These are phyloP conservation scores for Trypanosomatidae sp. DNA, from an alignment of 208 protist species.

Conservation along the genomic window DNA sequence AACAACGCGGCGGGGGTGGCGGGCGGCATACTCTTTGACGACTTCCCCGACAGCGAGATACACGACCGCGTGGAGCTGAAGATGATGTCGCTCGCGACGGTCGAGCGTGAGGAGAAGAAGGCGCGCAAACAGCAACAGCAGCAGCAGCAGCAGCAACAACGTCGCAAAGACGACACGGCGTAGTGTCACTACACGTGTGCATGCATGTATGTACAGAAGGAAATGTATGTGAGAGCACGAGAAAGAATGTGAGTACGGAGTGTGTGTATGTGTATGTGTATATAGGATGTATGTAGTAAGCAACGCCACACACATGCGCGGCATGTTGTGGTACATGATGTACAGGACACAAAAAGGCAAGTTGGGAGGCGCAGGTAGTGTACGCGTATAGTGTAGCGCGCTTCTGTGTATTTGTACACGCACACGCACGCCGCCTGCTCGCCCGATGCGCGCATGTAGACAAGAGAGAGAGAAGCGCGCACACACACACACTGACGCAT, in stretches of 20 bases:
- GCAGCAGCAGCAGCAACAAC: constrained; percentile 12
- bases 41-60: constrained; percentile 83
- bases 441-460: too few relatives aligned
- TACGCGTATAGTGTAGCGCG: too few relatives aligned
- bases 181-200: neutral
- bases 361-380: too few relatives aligned
- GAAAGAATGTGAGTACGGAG: neutral
- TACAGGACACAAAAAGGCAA: too few relatives aligned
- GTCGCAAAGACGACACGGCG: constrained; percentile 11
- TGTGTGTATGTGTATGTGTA: neutral
- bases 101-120: constrained; percentile 83
- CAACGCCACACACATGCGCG: neutral
- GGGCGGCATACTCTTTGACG: constrained; percentile 10
- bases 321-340: too few relatives aligned
- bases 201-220: neutral
- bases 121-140: constrained; percentile 44
- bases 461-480: too few relatives aligned
- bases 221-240: neutral
- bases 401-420: too few relatives aligned
- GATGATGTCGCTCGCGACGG: constrained; percentile 78
- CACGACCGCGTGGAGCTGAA: constrained; percentile 78
- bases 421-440: too few relatives aligned
- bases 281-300: neutral
- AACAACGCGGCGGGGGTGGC: neutral
- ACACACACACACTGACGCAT: too few relatives aligned